Conservation (phyloP, 169 alveolate species). For the Cryptosporidium parvum region DNA sequence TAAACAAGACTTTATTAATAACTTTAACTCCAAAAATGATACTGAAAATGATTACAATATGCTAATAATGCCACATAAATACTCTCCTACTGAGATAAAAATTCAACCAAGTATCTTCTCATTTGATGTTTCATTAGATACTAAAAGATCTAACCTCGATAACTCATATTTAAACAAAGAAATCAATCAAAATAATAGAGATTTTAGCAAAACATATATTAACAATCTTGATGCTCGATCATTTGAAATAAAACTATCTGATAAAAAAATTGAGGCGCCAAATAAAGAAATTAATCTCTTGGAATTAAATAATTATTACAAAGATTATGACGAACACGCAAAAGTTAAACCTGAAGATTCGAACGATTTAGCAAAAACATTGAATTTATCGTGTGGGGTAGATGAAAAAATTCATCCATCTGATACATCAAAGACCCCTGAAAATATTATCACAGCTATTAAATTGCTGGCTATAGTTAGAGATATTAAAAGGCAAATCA, state of each 20-base stretch:
- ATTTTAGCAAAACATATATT: background rate
- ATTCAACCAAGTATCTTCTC: background rate
- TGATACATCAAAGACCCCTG: background rate
- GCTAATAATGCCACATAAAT: background rate
- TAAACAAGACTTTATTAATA: background rate
- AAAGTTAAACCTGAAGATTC: background rate
- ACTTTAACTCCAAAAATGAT: background rate
- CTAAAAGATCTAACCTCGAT: too few species aligned
- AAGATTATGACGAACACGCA: background rate
- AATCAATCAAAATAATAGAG: background rate
- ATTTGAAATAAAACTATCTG: background rate
- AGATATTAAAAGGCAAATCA: slow-evolving; percentile 49
- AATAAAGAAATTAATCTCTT: background rate
- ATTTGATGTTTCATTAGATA: background rate
- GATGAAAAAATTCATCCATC: background rate
- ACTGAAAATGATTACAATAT: background rate
- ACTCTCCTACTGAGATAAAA: background rate
- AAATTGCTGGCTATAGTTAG: slow-evolving; percentile 18
- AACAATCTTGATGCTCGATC: background rate
- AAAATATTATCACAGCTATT: slow-evolving; percentile 19
- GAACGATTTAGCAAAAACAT: background rate
- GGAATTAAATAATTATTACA: background rate
- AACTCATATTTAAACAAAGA: background rate
- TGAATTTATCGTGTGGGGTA: background rate
- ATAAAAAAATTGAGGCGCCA: background rate